phyloP scores from a whole-genome alignment of 1,139 yeast species.

The Yamadazyma taylorii region DNA sequence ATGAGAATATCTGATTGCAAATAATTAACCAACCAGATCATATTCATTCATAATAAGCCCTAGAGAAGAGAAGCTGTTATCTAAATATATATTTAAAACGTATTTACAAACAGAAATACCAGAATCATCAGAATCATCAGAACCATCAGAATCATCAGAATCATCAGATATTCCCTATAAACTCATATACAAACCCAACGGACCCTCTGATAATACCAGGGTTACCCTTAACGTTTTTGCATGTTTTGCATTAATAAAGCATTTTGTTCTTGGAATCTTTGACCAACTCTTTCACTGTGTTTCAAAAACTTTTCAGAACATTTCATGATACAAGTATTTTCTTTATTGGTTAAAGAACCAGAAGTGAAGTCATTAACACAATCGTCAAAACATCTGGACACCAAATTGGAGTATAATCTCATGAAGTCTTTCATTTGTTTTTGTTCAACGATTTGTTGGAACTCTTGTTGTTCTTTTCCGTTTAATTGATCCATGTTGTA shows the following conservation, averaged over 20 bases:
- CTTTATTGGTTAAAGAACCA: conserved; percentile 79
- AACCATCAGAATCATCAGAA: no score
- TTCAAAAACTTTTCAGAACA: conserved; percentile 97
- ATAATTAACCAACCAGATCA: no score
- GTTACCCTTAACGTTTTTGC: conserved; percentile 31
- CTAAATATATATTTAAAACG: no score
- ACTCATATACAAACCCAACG: not conserved
- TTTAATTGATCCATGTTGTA: conserved; percentile 70
- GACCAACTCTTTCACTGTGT: conserved; percentile 98
- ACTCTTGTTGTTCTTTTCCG: conserved; percentile 93
- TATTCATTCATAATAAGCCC: no score
- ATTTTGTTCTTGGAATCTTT: conserved; percentile 97
- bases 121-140: no score
- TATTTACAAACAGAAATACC: no score
- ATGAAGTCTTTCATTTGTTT: conserved; percentile 99
- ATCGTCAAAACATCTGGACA: conserved; percentile 94
- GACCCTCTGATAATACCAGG: not conserved
- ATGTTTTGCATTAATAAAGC: conserved; percentile 52
- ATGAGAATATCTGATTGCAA: no score
- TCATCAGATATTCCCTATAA: not conserved
- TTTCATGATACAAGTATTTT: conserved; percentile 79
- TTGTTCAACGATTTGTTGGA: conserved; percentile 91
- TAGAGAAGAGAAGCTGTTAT: no score
- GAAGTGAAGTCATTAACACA: conserved; percentile 98
- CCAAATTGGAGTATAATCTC: conserved; percentile 92